Evolutionary conservation across 2,329 filamentous ascomycete genomes (phyloP).

Genomic region (Fulvia fulva): DNA sequence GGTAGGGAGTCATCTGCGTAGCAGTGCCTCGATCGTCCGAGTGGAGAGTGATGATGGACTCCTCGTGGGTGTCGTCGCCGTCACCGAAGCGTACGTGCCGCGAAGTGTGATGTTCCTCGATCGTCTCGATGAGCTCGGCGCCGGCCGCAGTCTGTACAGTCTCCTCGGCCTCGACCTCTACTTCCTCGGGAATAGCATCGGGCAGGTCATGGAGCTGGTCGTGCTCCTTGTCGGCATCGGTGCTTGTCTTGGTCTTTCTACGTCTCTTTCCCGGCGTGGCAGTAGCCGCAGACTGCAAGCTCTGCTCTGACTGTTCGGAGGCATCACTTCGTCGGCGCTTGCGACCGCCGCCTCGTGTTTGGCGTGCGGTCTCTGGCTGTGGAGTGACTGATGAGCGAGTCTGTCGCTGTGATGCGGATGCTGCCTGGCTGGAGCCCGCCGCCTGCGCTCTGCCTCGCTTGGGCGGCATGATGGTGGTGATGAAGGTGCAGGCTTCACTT

Average conservation of each 20-base stretch:
- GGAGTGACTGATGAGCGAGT: slow-evolving; percentile 3
- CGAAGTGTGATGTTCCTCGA: slow-evolving; percentile 16
- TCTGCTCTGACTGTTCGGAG: neutral
- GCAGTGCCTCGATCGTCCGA: slow-evolving; percentile 23
- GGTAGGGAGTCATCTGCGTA: slow-evolving; percentile 33
- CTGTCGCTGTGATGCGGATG: neutral
- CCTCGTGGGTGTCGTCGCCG: slow-evolving; percentile 15
- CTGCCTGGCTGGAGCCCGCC: neutral
- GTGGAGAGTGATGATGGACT: neutral
- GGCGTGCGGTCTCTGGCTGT: neutral
- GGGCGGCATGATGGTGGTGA: slow-evolving; percentile 3
- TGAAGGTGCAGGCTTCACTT: neutral
- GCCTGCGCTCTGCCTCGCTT: slow-evolving; percentile 2
- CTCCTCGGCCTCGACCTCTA: slow-evolving; percentile 19
- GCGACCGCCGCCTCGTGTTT: slow-evolving; percentile 1
- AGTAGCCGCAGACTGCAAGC: neutral
- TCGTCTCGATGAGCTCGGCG: slow-evolving; percentile 14
- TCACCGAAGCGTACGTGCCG: slow-evolving; percentile 32
- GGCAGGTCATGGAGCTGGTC: slow-evolving; percentile 5
- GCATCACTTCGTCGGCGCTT: slow-evolving; percentile 8
- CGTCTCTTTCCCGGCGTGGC: neutral
- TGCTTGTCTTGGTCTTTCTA: neutral
- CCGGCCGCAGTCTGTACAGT: neutral
- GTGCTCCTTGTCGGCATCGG: slow-evolving; percentile 3
- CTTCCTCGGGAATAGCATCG: slow-evolving; percentile 26